These are phyloP conservation scores for Eremothecium gossypii DNA, from an alignment of 1,139 yeast species.

Conservation along the genomic window DNA sequence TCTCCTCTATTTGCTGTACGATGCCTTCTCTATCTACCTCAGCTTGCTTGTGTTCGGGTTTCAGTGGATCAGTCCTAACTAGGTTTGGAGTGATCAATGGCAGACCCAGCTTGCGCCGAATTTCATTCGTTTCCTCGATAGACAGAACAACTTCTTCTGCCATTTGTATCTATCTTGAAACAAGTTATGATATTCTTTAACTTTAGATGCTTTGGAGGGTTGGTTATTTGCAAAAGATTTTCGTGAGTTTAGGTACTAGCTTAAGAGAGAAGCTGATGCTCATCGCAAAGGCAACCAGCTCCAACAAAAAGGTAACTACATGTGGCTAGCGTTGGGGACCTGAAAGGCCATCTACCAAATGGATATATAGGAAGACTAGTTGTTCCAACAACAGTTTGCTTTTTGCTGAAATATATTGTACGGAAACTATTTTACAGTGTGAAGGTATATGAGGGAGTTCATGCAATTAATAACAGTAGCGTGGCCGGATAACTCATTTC, in stretches of 20 bases:
- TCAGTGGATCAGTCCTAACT: background rate
- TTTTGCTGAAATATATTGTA: background rate
- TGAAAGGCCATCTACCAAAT: background rate
- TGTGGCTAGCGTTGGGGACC: background rate
- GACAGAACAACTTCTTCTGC: conserved; percentile 32
- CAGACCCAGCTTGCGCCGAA: conserved; percentile 42
- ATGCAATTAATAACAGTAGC: conserved; percentile 2
- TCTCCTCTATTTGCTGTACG: too few relatives aligned
- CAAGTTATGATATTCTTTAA: background rate
- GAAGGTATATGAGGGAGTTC: conserved; percentile 1
- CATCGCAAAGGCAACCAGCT: too few relatives aligned
- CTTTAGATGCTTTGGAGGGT: background rate
- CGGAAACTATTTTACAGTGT: conserved; percentile 4
- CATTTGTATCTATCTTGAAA: conserved; percentile 8
- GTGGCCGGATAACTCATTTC: conserved; percentile 2
- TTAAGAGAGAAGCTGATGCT: too few relatives aligned
- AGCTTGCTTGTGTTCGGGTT: background rate
- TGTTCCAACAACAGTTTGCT: background rate
- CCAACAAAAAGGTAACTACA: background rate
- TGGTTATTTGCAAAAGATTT: too few relatives aligned
- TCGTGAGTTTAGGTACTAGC: too few relatives aligned
- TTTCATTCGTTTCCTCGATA: conserved; percentile 44
- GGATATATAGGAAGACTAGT: background rate
- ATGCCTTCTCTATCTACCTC: too few relatives aligned
- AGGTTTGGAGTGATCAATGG: conserved; percentile 33